Conservation (phyloP, 495 filamentous ascomycete species). For the Massariosphaeria phaeospora region DNA sequence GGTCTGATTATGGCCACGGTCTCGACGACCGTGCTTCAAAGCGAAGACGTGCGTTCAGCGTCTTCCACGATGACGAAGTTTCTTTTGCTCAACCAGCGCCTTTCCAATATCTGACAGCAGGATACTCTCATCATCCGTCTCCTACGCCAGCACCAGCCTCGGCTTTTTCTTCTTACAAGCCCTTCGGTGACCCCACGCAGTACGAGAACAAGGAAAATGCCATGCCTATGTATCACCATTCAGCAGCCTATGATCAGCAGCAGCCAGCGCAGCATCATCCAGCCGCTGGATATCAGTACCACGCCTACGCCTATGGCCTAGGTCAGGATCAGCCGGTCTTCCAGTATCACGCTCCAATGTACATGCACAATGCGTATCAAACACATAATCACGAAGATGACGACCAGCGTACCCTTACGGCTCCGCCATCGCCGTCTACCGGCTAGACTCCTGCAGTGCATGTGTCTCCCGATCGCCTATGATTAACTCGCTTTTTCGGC, state of each 20-base stretch:
- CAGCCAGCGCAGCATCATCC: conserved; percentile 13
- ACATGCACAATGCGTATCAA: conserved; percentile 21
- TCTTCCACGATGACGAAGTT: conserved; percentile 35
- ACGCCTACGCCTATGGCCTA: conserved; percentile 19
- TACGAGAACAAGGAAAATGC: conserved; percentile 32
- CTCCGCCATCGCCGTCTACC: conserved; percentile 33
- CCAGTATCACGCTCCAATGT: conserved; percentile 13
- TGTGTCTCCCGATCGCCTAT: too few species aligned
- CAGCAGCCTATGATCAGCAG: neutral
- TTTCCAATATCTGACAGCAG: conserved; percentile 32
- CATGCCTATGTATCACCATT: conserved; percentile 11
- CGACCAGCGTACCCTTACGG: conserved; percentile 33
- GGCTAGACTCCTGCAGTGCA: conserved; percentile 16
- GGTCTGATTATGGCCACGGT: conserved; percentile 20
- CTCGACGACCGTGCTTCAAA: conserved; percentile 3
- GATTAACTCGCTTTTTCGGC: too few species aligned
- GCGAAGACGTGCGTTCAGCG: conserved; percentile 30
- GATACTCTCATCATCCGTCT: conserved; percentile 29
- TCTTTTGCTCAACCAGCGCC: conserved; percentile 34
- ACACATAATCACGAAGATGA: conserved; percentile 23
- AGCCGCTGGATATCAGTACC: conserved; percentile 4
- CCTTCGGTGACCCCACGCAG: conserved; percentile 10
- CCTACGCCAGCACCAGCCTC: conserved; percentile 14
- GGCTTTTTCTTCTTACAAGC: conserved; percentile 24
- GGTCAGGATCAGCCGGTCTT: conserved; percentile 18